Evolutionary conservation across 179 eudicot species (phyloP), one percentile per base, ranked within the genome.

Genomic region (Beta macrorhiza): DNA sequence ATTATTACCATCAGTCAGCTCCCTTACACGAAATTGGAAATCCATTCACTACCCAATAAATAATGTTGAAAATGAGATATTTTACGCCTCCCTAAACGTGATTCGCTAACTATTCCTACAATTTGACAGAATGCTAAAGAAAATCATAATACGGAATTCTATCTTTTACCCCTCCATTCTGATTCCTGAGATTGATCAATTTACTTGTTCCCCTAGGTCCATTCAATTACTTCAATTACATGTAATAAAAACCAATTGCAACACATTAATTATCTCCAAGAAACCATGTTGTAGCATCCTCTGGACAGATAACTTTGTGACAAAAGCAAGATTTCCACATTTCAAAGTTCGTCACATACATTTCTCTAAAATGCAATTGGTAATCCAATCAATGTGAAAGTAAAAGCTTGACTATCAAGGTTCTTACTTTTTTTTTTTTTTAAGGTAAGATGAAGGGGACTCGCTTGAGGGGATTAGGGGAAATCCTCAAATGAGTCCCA

Each of bases 341-440:
- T 49, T 49, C 22, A 16, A 73, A 22, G 7, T 32, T 67, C 55
- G 78, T 77, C 72, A 81, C 76, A 65, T 74, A 72, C 68, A 79
- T 55, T 68, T 78, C 77, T 72, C 42, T 16, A 20, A 52, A 53
- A 55, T 19, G 11, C 51, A 74, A 13, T 37, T 5, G 19, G 25
- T 56, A 29, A 59, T 57, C 51, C 59, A 55, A 78, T 53, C 79
- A 80, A 53, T 71, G 17, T 53, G 37, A 67, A 63, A 82, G 1
- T 19, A 67, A 25, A 49, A 57, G 20, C 15, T 44, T 42, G 55
- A 74, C 42, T 74, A 45, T 75, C 78, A 78, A 19, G 44, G 14
- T 29, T 67, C 61, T 78, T 64, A 53, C 9, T 29, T 67, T 25
- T 25, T 25, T 25, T 25, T 25, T 25, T 25, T 25, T 25, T 25